These are phyloP conservation scores for Panus rudis DNA, from an alignment of 768 basidiomycete species.

Conservation along the genomic window DNA sequence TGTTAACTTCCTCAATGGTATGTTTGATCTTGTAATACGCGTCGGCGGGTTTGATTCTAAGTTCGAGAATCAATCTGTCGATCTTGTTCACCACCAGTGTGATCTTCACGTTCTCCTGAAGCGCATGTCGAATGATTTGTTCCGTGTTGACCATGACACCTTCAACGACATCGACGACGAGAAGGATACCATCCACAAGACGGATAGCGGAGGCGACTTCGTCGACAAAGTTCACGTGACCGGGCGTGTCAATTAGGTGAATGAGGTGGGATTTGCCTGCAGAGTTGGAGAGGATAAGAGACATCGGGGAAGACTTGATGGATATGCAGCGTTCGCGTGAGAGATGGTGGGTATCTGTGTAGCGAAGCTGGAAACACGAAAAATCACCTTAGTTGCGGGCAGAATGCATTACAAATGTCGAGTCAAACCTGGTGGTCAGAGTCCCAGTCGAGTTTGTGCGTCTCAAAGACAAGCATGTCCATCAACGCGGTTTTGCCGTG, in stretches of 20 bases:
- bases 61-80: conserved; percentile 92
- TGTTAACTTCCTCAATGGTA: conserved; percentile 97
- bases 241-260: conserved; percentile 94
- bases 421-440: conserved; percentile 73
- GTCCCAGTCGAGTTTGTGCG: conserved; percentile 92
- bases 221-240: conserved; percentile 98
- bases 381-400: background rate
- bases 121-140: conserved; percentile 77
- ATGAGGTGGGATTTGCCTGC: conserved; percentile 89
- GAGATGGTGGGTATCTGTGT: conserved; percentile 92
- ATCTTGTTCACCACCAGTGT: conserved; percentile 97
- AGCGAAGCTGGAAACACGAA: conserved; percentile 56
- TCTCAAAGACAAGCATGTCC: conserved; percentile 97
- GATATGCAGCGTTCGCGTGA: conserved; percentile 88
- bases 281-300: conserved; percentile 77
- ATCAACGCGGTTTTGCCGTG: conserved; percentile 96
- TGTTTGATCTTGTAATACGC: conserved; percentile 99
- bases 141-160: conserved; percentile 97
- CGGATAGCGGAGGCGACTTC: conserved; percentile 88
- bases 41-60: conserved; percentile 91
- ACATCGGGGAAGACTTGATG: conserved; percentile 96
- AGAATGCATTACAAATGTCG: conserved; percentile 13
- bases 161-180: conserved; percentile 98
- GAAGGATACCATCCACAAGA: conserved; percentile 81
- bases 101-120: conserved; percentile 85